Conservation (phyloP, 164 flowering plant species). For the Tetracentron sinense region DNA sequence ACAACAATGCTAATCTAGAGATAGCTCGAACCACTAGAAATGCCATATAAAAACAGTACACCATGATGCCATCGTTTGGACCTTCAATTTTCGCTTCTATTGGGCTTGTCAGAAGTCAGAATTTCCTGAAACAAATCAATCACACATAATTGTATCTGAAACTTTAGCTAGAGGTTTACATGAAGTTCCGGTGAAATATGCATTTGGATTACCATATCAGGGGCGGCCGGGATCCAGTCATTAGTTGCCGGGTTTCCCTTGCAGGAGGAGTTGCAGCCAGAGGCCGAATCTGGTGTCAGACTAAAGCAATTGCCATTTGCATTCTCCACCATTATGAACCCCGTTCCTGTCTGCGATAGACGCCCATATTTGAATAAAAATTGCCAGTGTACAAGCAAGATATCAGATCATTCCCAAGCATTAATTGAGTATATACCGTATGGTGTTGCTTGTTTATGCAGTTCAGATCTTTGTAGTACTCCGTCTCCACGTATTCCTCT, state of each 20-base stretch:
- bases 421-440: conserved; percentile 39
- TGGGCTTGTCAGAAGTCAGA: conserved; percentile 50
- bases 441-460: conserved; percentile 77
- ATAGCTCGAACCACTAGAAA: no score
- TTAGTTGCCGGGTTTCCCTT: conserved; percentile 88
- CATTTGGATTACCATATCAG: conserved; percentile 29
- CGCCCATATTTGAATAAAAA: no score
- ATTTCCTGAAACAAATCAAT: conserved; percentile 28
- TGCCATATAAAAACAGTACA: no score
- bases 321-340: conserved; percentile 65
- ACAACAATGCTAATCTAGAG: no score
- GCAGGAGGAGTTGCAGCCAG: conserved; percentile 40
- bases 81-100: conserved; percentile 52
- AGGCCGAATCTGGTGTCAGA: conserved; percentile 31
- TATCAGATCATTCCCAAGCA: no score
- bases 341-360: conserved; percentile 82
- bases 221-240: conserved; percentile 76
- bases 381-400: no score
- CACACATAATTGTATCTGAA: neutral
- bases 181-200: neutral
- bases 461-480: conserved; percentile 80
- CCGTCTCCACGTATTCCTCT: conserved; percentile 81
- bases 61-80: neutral
- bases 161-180: neutral
- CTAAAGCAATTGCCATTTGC: conserved; percentile 27